Percentiles rank a stretch among this genome's conserved stretches.
These are phyloP conservation scores for Leccinum fibrillosum DNA, from an alignment of 768 basidiomycete species.

Conservation along the genomic window DNA sequence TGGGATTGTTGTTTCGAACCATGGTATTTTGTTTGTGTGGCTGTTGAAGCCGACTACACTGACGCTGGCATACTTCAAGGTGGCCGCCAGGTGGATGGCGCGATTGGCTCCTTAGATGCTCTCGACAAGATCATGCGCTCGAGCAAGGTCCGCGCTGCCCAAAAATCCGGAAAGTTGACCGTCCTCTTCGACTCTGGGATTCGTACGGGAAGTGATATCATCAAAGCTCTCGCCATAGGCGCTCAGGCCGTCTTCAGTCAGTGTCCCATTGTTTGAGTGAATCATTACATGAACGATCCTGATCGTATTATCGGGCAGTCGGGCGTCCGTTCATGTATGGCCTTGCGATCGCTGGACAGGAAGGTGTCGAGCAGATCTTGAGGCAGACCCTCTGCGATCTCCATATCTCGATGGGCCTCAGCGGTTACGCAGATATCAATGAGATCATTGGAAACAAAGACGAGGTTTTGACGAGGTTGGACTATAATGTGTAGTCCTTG, in stretches of 20 bases:
- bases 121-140: conserved; percentile 70
- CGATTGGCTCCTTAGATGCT: conserved; percentile 70
- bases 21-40: conserved; percentile 18
- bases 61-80: conserved; percentile 35
- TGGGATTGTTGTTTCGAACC: conserved; percentile 48
- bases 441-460: conserved; percentile 58
- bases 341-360: conserved; percentile 64
- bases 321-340: conserved; percentile 78
- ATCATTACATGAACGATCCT: not conserved
- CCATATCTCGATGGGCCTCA: conserved; percentile 59
- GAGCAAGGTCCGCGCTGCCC: conserved; percentile 52
- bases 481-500: conserved; percentile 16
- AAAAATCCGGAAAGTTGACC: conserved; percentile 58
- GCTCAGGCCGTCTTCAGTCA: conserved; percentile 76
- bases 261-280: conserved; percentile 25
- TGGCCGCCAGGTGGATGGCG: conserved; percentile 78
- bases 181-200: conserved; percentile 73
- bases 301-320: conserved; percentile 37
- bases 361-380: conserved; percentile 73
- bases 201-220: conserved; percentile 76
- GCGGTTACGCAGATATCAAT: conserved; percentile 54
- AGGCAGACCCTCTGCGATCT: conserved; percentile 65
- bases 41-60: not conserved
- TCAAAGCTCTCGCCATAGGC: conserved; percentile 83
- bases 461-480: conserved; percentile 22